Conservation (phyloP, 139 green algal genomes). For the Diplosphaera chodatii region DNA sequence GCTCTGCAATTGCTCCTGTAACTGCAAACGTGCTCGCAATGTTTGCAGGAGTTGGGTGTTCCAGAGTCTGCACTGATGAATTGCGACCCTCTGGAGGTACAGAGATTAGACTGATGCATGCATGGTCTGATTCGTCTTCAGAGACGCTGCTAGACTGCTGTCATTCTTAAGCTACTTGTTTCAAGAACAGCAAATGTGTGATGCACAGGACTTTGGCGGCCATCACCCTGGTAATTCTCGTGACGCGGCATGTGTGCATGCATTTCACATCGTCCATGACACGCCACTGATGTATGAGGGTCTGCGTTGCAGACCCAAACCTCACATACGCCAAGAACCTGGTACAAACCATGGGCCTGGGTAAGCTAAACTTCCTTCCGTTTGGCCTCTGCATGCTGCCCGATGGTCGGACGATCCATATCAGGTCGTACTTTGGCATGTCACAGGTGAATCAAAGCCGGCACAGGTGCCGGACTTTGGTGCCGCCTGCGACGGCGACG, state of each 20-base stretch:
- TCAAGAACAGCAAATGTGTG: too few species aligned
- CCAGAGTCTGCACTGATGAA: constrained; percentile 29
- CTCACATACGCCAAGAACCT: constrained; percentile 92
- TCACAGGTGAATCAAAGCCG: background rate
- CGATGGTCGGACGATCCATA: too few species aligned
- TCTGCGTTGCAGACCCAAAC: constrained; percentile 55
- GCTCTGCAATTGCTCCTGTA: background rate
- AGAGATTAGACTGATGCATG: constrained; percentile 21
- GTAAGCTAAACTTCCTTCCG: background rate
- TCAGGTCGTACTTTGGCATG: too few species aligned
- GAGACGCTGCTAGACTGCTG: too few species aligned
- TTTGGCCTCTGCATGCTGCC: background rate
- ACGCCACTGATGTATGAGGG: too few species aligned
- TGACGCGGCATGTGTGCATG: too few species aligned
- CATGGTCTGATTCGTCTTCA: too few species aligned
- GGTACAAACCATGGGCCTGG: constrained; percentile 59
- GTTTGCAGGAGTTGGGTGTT: constrained; percentile 16
- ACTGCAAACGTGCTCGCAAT: background rate
- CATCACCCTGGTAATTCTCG: constrained; percentile 88
- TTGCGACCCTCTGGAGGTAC: constrained; percentile 48
- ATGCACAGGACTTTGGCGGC: constrained; percentile 60
- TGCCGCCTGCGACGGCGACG: constrained; percentile 80
- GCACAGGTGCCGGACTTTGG: constrained; percentile 69
- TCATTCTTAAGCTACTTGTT: too few species aligned
- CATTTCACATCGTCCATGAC: too few species aligned